Evolutionary conservation across 2,329 filamentous ascomycete species (phyloP).

Genomic region (Phyllosticta ampelicida): DNA sequence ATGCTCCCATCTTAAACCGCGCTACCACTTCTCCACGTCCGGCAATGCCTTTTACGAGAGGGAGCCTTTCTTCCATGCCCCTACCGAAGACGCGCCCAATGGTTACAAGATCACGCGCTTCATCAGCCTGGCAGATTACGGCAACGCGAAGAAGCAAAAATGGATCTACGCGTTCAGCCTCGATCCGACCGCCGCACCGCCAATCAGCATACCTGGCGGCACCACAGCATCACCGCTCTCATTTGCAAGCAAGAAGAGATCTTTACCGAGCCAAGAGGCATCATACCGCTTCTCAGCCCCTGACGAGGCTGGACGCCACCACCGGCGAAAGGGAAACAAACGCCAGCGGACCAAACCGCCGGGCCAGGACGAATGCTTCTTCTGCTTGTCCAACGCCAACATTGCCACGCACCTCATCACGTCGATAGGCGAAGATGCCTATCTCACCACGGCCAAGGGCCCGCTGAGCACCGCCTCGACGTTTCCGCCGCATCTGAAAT

Average conservation of each 20-base stretch:
- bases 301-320: constrained; percentile 20
- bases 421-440: constrained; percentile 76
- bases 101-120: constrained; percentile 66
- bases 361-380: constrained; percentile 72
- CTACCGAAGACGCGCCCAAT: constrained; percentile 39
- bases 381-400: constrained; percentile 82
- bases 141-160: constrained; percentile 67
- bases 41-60: constrained; percentile 71
- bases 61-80: constrained; percentile 74
- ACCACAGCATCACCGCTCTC: constrained; percentile 67
- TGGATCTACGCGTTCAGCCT: constrained; percentile 62
- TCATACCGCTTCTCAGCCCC: constrained; percentile 27
- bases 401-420: constrained; percentile 80
- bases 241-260: constrained; percentile 48
- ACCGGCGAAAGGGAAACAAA: constrained; percentile 30
- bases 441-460: constrained; percentile 86
- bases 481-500: constrained; percentile 56
- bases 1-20: constrained; percentile 69
- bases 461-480: constrained; percentile 64
- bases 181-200: constrained; percentile 49
- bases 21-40: constrained; percentile 76
- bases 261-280: constrained; percentile 20
- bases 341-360: constrained; percentile 28
- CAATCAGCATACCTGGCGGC: constrained; percentile 53
- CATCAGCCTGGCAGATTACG: constrained; percentile 73